A percentile compares a stretch with the other conserved stretches of the same genome.
Evolutionary conservation across 2,329 filamentous ascomycete species (phyloP).

Genomic region (Pseudogymnoascus sp.): DNA sequence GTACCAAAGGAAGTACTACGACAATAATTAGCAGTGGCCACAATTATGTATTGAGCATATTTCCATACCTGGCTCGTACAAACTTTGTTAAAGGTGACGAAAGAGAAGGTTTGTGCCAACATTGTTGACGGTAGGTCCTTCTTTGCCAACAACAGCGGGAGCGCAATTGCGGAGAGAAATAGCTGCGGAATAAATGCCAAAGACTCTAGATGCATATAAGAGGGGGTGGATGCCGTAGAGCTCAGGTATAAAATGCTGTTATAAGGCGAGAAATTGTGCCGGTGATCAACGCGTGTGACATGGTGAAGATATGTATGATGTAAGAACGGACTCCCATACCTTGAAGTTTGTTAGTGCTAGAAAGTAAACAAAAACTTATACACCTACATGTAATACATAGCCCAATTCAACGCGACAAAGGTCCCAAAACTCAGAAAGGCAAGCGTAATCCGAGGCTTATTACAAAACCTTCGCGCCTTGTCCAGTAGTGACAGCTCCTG

Average conservation of each 20-base stretch:
- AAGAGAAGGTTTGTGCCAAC: conserved; percentile 93
- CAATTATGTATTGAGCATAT: neutral
- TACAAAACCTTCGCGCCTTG: conserved; percentile 38
- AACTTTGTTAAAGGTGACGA: conserved; percentile 97
- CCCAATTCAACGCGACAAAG: conserved; percentile 63
- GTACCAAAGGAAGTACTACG: conserved; percentile 96
- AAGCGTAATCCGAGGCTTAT: conserved; percentile 47
- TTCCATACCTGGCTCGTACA: conserved; percentile 83
- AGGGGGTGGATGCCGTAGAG: conserved; percentile 49
- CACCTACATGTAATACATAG: conserved; percentile 71
- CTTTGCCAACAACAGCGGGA: conserved; percentile 71
- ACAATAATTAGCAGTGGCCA: neutral
- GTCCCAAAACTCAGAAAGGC: conserved; percentile 58
- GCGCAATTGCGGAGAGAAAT: conserved; percentile 64
- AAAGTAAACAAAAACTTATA: neutral
- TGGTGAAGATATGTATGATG: conserved; percentile 91
- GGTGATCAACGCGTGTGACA: conserved; percentile 84
- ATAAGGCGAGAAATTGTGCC: conserved; percentile 97
- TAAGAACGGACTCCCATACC: conserved; percentile 73
- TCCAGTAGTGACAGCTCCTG: conserved; percentile 23
- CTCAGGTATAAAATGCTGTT: conserved; percentile 84
- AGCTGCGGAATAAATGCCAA: conserved; percentile 87
- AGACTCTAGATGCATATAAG: conserved; percentile 52
- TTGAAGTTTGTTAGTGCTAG: conserved; percentile 26
- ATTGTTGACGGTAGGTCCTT: conserved; percentile 74